These are phyloP conservation scores for Xylaria sp. DNA, from an alignment of 2,329 filamentous ascomycete genomes.

Conservation along the genomic window DNA sequence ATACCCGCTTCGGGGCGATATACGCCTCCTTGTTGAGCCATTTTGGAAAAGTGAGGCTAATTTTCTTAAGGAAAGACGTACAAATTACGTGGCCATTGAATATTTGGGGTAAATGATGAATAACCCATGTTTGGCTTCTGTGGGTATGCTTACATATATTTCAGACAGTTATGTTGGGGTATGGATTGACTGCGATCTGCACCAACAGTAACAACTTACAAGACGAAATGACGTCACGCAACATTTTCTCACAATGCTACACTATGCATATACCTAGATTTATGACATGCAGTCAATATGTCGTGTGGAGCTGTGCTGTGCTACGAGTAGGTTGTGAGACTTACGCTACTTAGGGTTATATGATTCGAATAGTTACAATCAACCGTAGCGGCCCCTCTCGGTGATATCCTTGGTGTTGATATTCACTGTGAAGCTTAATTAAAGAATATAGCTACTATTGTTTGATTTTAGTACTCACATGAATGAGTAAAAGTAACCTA, in stretches of 20 bases:
- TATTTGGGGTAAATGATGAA: background rate
- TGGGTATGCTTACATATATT: background rate
- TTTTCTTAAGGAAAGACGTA: background rate
- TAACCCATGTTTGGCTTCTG: background rate
- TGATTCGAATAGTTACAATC: background rate
- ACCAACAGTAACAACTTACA: background rate
- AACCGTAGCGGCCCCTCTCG: background rate
- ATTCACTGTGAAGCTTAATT: background rate
- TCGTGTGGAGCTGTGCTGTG: background rate
- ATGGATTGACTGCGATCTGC: background rate
- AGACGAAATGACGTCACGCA: background rate
- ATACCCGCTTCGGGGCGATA: background rate
- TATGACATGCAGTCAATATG: background rate
- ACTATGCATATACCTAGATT: background rate
- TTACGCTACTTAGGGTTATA: no score
- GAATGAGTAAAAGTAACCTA: background rate
- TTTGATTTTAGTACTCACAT: background rate
- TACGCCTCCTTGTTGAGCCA: constrained; percentile 7
- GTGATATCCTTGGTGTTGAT: background rate
- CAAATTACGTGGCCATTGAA: background rate
- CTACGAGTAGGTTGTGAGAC: background rate
- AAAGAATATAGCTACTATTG: background rate
- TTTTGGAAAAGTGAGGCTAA: background rate
- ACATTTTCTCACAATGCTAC: background rate
- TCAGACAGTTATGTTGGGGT: background rate